Base-by-base conservation (phyloP, 306 rosid species). In the Vigna hirtella region DNA sequence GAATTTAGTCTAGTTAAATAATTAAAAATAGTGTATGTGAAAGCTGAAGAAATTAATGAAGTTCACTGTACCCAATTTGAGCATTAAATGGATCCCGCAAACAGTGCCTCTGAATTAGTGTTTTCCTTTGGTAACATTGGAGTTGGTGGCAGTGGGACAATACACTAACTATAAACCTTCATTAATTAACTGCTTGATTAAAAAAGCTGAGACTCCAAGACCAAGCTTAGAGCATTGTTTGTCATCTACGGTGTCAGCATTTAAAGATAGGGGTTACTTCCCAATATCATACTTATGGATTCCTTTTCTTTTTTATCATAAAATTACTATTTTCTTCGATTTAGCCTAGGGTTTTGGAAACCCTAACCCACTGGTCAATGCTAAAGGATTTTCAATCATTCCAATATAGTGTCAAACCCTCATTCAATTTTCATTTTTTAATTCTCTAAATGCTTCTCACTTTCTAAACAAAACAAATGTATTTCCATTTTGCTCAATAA, bases 51-150 rank as follows among this genome's bases (percentile, higher is more conserved):
- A 59, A 59, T 59, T 13, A 77, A 78, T 45, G 70, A 79, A 85
- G 76, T 85, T 87, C 62, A 80, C 74, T 74, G 55, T 30, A 24
- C 74, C 74, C 84, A 69, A 66, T 62, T 77, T n/a, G 13, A 34
- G 81, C 89, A 89, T 87, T 87, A 22, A 87, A 81, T 86, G 91
- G 77, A 66, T 22, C 77, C 76, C 80, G 66, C 77, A 82, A 86
- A 82, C 86, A 81, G 66, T 80, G 80, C 91, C 86, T 81, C 84
- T 80, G 86, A 79, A 78, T 63, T 77, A 83, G 86, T 81, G 87
- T 73, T 74, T 71, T 47, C 13, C 71, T 45, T 70, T 30, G 71
- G 40, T 59, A 78, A 58, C 62, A 72, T 71, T 72, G 79, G 47
- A 64, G 79, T 34, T 57, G 76, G 76, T 71, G 70, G 58, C 81